Base-by-base conservation (phyloP, 2,329 filamentous ascomycete genomes). In the Macrophomina tecta region DNA sequence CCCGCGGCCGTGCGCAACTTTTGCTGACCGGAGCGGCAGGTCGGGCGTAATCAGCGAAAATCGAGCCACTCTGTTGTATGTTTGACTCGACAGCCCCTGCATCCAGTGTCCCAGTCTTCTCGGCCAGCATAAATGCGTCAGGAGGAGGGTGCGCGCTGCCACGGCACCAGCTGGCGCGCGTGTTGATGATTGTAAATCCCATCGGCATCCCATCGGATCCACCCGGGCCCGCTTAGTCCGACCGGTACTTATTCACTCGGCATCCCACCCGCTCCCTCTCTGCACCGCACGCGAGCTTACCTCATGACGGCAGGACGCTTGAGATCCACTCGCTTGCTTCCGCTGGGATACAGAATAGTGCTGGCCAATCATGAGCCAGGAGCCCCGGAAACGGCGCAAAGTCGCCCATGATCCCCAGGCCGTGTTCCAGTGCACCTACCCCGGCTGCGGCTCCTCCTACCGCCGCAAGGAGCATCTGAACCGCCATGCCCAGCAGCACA, bases 391-490 rank as follows among this genome's bases (percentile, higher is more conserved):
- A 14, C 23, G 56, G 9, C 56, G 56, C 28, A 60, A 34, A 23
- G 56, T 60, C 28, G 56, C 28, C 23, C 11, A 46, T 34, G 56
- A 60, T 32, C 56, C 56, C 38, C 56, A 60, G 0, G 40, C 56
- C 28, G 28, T 60, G 28, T 65, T 65, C 38, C 28, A 45, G 2
- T 64, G 62, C 62, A 23, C 51, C 8, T 53, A 34, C 14, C 62
- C 62, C 28, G 38, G 62, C 49, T 64, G 62, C 46, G 48, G n/a
- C 5, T 53, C 62, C 7, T 32, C 49, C 28, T 64, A 64, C 62
- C 49, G 49, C 32, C 62, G 62, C 7, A 53, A 55, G n/a, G 62
- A 64, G 40, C 62, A 64, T 16, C 49, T 64, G 11, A 64, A 64
- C 12, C 62, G 62, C 23, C 62, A 64, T 18, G 49, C 51, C 3